A percentile compares a stretch with the other conserved stretches of the same genome.
Conservation (phyloP, 495 filamentous ascomycete genomes). For the Aspergillus asperescens region DNA sequence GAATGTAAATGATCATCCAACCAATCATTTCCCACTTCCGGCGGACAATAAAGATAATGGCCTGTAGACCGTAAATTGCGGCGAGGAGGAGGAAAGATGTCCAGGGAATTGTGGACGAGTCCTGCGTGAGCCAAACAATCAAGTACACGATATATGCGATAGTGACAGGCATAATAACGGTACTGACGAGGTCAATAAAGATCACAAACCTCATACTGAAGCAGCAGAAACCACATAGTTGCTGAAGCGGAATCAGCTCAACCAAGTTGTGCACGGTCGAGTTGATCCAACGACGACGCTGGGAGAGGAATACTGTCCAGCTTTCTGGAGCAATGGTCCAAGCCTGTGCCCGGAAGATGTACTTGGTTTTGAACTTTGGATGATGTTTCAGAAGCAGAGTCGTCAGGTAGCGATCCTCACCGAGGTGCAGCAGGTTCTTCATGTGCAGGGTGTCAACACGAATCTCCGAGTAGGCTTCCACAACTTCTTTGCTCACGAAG, state of each 20-base stretch:
- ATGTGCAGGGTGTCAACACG: conserved; percentile 97
- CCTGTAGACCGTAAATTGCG: conserved; percentile 94
- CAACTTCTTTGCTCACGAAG: conserved; percentile 87
- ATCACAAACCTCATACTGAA: conserved; percentile 99
- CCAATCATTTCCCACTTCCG: conserved; percentile 99
- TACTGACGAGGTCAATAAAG: conserved; percentile 88
- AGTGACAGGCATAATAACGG: conserved; percentile 85
- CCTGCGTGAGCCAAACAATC: conserved; percentile 62
- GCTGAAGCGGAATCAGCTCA: conserved; percentile 85
- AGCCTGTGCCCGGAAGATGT: conserved; percentile 83
- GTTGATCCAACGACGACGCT: conserved; percentile 99
- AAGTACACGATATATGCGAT: conserved; percentile 90
- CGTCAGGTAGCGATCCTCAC: conserved; percentile 91
- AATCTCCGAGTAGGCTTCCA: conserved; percentile 81
- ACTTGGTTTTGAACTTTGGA: conserved; percentile 95
- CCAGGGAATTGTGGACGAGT: conserved; percentile 62
- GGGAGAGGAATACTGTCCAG: conserved; percentile 91
- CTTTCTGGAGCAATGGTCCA: conserved; percentile 95
- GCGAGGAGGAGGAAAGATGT: conserved; percentile 85
- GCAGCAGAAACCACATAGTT: conserved; percentile 98
- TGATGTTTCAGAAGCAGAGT: conserved; percentile 92
- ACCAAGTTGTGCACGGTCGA: conserved; percentile 97
- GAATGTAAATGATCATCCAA: conserved; percentile 95
- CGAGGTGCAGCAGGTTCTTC: conserved; percentile 94
- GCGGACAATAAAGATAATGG: conserved; percentile 91